phyloP scores from a whole-genome alignment of 768 basidiomycete genomes.

The Dentipellis sp. region DNA sequence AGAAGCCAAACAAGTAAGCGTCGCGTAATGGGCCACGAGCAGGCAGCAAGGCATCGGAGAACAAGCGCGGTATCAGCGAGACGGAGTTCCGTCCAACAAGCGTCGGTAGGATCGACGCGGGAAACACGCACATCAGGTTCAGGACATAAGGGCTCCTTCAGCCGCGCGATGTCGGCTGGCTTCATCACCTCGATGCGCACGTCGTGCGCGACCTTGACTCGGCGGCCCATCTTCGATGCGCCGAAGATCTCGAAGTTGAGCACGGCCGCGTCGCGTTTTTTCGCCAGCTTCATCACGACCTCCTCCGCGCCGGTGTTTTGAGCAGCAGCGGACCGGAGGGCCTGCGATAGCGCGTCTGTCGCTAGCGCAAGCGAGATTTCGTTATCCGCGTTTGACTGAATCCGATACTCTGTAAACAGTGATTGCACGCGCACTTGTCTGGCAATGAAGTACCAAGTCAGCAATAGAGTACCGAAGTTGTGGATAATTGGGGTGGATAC shows the following conservation, averaged over 20 bases:
- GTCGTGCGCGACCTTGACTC: conserved; percentile 65
- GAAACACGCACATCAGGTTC: conserved; percentile 64
- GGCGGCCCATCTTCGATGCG: conserved; percentile 51
- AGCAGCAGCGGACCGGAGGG: conserved; percentile 45
- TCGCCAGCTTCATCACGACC: conserved; percentile 76
- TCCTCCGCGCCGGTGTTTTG: conserved; percentile 34
- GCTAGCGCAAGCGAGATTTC: conserved; percentile 69
- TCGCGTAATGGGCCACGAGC: not conserved
- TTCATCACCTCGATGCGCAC: conserved; percentile 77
- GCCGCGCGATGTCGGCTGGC: conserved; percentile 58
- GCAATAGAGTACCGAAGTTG: not conserved
- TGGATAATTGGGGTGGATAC: conserved; percentile 18
- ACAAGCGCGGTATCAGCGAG: not conserved
- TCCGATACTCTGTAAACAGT: conserved; percentile 68
- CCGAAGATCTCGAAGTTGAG: conserved; percentile 70
- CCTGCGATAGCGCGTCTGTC: conserved; percentile 65
- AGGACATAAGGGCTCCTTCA: conserved; percentile 78
- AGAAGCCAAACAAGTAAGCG: not conserved
- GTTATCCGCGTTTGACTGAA: conserved; percentile 80
- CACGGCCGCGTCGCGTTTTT: conserved; percentile 74
- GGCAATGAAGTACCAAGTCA: not conserved
- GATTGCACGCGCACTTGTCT: conserved; percentile 61
- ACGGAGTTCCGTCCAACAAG: not conserved
- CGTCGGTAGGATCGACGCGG: not conserved
- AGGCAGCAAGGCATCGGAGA: not conserved